Conservation (phyloP, 2,329 filamentous ascomycete genomes). For the Hypocreales sp. region DNA sequence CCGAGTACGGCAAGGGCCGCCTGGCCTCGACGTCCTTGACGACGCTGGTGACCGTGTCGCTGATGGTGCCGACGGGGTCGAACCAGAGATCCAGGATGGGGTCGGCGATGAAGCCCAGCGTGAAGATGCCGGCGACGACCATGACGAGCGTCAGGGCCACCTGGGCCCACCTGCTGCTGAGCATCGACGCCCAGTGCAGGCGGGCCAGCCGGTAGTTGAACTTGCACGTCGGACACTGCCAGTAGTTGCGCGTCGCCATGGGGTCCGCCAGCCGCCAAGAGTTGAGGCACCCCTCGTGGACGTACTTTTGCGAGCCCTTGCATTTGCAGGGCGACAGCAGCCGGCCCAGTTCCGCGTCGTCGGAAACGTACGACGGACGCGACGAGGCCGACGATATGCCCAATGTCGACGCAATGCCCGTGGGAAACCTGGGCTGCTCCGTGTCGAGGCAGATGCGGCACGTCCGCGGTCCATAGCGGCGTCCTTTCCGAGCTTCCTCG, state of each 20-base stretch:
- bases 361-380: constrained; percentile 48
- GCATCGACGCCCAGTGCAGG: constrained; percentile 56
- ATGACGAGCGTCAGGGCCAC: constrained; percentile 56
- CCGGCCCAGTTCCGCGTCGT: constrained; percentile 57
- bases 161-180: constrained; percentile 53
- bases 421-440: constrained; percentile 32
- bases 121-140: constrained; percentile 57
- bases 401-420: constrained; percentile 15
- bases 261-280: constrained; percentile 68
- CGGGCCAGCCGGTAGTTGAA: constrained; percentile 71
- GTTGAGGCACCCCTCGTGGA: constrained; percentile 81
- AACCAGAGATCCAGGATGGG: constrained; percentile 82
- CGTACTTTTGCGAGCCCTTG: constrained; percentile 84
- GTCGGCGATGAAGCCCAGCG: constrained; percentile 83
- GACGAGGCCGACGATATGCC: constrained; percentile 16
- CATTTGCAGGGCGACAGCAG: constrained; percentile 84
- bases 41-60: constrained; percentile 31
- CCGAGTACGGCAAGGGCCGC: constrained; percentile 25
- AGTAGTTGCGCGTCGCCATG: constrained; percentile 51
- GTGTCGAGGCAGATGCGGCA: constrained; percentile 84
- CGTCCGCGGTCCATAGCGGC: constrained; percentile 53
- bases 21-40: constrained; percentile 23
- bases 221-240: constrained; percentile 75
- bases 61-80: constrained; percentile 54
- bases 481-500: too few species aligned